Evolutionary conservation across 2,329 filamentous ascomycete genomes (phyloP).

Genomic region (Neofusicoccum kwambonambiense): DNA sequence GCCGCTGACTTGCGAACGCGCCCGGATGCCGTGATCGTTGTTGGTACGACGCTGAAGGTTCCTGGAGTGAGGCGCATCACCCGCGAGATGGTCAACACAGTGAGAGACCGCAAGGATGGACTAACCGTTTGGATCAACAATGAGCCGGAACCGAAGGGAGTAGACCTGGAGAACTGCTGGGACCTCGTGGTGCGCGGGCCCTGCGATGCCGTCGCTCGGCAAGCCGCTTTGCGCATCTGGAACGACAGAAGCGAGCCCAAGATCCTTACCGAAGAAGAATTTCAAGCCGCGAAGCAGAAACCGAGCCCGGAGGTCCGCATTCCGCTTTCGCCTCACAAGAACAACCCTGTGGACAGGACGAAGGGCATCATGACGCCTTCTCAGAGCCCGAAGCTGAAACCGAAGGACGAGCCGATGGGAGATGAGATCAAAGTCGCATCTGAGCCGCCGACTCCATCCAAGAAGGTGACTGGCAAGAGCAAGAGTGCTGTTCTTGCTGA

Average conservation of each 20-base stretch:
- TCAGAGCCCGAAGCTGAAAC: slow-evolving; percentile 34
- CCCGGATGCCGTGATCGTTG: slow-evolving; percentile 90
- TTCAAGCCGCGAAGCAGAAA: slow-evolving; percentile 31
- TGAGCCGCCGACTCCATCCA: slow-evolving; percentile 23
- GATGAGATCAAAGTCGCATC: slow-evolving; percentile 21
- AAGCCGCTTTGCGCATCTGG: slow-evolving; percentile 63
- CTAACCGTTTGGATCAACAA: slow-evolving; percentile 94
- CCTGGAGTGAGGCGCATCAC: slow-evolving; percentile 88
- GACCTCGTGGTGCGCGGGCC: slow-evolving; percentile 85
- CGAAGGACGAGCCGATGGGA: slow-evolving; percentile 19
- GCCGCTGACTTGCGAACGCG: slow-evolving; percentile 79
- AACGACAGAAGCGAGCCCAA: slow-evolving; percentile 46
- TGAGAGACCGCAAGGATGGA: slow-evolving; percentile 78
- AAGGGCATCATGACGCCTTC: slow-evolving; percentile 36
- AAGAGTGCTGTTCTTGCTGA: neutral
- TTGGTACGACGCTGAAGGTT: slow-evolving; percentile 93
- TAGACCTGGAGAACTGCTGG: slow-evolving; percentile 89
- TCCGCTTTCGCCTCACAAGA: slow-evolving; percentile 7
- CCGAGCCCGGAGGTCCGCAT: slow-evolving; percentile 27
- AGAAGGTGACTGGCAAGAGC: slow-evolving; percentile 31
- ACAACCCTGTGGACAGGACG: slow-evolving; percentile 22
- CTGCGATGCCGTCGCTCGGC: slow-evolving; percentile 80
- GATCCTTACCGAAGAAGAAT: slow-evolving; percentile 35
- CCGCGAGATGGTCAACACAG: slow-evolving; percentile 83
- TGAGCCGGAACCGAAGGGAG: slow-evolving; percentile 76